Base-by-base conservation (phyloP, 495 filamentous ascomycete species). In the Podospora pseudoanserina region DNA sequence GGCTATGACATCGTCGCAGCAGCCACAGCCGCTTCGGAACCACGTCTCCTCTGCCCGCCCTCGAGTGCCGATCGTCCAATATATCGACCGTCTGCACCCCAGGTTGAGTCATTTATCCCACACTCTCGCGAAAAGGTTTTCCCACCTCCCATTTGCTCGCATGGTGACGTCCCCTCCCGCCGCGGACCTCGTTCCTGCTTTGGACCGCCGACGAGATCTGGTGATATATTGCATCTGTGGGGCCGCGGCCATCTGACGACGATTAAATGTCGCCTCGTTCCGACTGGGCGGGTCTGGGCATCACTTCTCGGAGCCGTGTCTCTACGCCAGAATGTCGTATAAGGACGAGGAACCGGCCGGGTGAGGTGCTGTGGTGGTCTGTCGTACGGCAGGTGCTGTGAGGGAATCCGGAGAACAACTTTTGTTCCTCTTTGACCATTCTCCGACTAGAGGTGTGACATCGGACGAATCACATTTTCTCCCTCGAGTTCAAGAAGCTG, bases 31-130 rank as follows among this genome's bases (percentile, higher is more conserved):
- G 30, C 44, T 28, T 66, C 63, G 57, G 65, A 59, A 62, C 64
- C 44, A 55, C 58, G 5, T 39, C 16, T 54, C 60, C 13, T 19
- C 58, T 58, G 28, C 39, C 61, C n/a, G 30, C 57, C 26, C 30
- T 28, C 67, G 67, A 70, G 53, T 70, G 68, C 65, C 71, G 68
- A 65, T 65, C 63, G 30, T 16, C 27, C 20, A 63, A 63, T 63
- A 63, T 63, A 63, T 63, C 61, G 61, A 62, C 3, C 18, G 26
- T 55, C 30, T 65, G 63, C 66, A 73, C 66, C 71, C 71, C 71
- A 73, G 66, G 26, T 60, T 44, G 23, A 23, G 62, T 59, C 63
- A 68, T 72, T 69, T 73, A 73, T 69, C 73, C 64, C 71, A 65
- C 61, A 67, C 67, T 27, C 62, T 11, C 55, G 55, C n/a, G 55